A percentile compares a stretch with the other conserved stretches of the same genome.
phyloP scores from a whole-genome alignment of 192 early-diverging fungal genomes.

The Thamnidium elegans region DNA sequence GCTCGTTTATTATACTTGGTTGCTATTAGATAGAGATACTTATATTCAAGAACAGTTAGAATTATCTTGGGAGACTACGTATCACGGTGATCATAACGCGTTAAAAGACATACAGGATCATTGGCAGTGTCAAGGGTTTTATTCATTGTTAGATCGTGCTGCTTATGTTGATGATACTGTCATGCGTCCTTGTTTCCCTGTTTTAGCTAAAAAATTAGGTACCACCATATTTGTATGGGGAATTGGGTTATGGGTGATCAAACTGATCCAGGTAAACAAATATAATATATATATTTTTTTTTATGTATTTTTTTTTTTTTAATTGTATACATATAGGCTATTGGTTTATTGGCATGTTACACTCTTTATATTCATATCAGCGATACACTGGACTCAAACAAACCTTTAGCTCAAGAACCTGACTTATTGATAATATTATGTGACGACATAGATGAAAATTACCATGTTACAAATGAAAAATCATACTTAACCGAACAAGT shows the following conservation, averaged over 20 bases:
- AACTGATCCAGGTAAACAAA: conserved; percentile 11
- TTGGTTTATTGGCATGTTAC: conserved; percentile 4
- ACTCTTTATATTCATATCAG: conserved; percentile 3
- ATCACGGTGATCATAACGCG: neutral
- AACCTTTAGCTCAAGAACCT: neutral
- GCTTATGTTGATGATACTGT: neutral
- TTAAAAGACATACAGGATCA: conserved; percentile 3
- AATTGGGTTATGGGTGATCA: conserved; percentile 5
- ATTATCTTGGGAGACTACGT: conserved; percentile 4
- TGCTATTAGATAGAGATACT: neutral
- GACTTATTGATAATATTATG: neutral
- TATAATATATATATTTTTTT: neutral
- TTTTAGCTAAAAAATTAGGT: neutral
- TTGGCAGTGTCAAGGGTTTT: conserved; percentile 4
- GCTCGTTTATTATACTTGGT: conserved; percentile 5
- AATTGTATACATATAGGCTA: conserved; percentile 3
- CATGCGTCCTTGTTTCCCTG: neutral
- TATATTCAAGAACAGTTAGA: conserved; percentile 8
- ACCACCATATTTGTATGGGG: conserved; percentile 5
- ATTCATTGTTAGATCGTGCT: neutral
- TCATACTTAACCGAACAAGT: neutral
- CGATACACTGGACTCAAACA: neutral
- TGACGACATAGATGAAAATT: neutral
- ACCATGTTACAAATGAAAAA: neutral
- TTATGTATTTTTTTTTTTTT: neutral